phyloP scores from a whole-genome alignment of 352 stramenopile species.

The Pythium sukuiense region DNA sequence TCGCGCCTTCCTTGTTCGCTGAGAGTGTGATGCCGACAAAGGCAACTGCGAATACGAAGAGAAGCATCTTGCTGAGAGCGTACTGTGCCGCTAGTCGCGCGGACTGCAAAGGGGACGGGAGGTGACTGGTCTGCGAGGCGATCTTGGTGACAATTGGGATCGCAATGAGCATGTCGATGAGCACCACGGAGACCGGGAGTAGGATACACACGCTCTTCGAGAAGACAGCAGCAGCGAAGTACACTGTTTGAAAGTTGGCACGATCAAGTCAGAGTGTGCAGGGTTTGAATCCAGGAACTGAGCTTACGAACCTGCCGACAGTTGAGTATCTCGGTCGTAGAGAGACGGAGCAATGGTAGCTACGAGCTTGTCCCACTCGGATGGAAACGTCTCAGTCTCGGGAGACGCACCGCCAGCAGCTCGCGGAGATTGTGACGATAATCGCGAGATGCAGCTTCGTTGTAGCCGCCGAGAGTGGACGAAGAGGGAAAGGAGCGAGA shows the following conservation, averaged over 20 bases:
- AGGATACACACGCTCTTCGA: conserved; percentile 61
- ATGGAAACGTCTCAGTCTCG: conserved; percentile 21
- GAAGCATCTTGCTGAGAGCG: conserved; percentile 26
- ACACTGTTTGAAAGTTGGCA: conserved; percentile 27
- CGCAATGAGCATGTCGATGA: conserved; percentile 39
- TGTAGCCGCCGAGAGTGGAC: conserved; percentile 22
- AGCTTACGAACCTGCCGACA: conserved; percentile 26
- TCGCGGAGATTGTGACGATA: conserved; percentile 1
- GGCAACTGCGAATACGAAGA: conserved; percentile 21
- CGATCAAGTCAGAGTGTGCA: not conserved
- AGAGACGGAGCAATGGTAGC: conserved; percentile 5
- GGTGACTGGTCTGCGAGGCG: conserved; percentile 8
- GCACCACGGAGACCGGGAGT: conserved; percentile 36
- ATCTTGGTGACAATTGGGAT: conserved; percentile 8
- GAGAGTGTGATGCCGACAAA: conserved; percentile 44
- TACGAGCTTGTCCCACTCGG: conserved; percentile 18
- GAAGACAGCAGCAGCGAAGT: conserved; percentile 43
- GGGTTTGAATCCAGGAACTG: not conserved
- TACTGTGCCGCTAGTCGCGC: conserved; percentile 20
- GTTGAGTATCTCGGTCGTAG: conserved; percentile 8
- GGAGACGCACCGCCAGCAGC: conserved; percentile 18
- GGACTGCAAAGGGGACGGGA: not conserved
- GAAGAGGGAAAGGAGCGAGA: conserved; percentile 44
- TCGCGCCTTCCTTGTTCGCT: conserved; percentile 45
- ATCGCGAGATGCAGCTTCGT: not conserved